These are phyloP conservation scores for Tubosaeta brunneosetosa DNA, from an alignment of 768 basidiomycete genomes.

Conservation along the genomic window DNA sequence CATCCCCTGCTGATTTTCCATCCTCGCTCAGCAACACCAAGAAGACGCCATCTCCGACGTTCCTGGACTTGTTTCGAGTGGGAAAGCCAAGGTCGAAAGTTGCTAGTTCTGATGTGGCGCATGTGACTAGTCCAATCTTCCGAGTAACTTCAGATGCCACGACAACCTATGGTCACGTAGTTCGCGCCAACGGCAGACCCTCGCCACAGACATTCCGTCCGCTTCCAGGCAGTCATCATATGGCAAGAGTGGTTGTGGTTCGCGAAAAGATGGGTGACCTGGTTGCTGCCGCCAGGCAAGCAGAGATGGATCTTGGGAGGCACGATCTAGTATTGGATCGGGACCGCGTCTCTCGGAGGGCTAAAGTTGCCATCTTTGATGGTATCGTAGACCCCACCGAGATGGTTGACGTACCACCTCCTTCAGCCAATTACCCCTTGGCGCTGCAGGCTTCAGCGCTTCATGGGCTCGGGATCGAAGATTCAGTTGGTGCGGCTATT, in stretches of 20 bases:
- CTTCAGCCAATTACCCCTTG: slow-evolving; percentile 64
- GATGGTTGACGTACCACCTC: slow-evolving; percentile 71
- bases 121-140: slow-evolving; percentile 43
- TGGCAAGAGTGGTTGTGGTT: slow-evolving; percentile 73
- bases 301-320: slow-evolving; percentile 64
- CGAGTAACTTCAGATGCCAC: slow-evolving; percentile 66
- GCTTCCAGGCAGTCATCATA: slow-evolving; percentile 33
- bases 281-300: slow-evolving; percentile 64
- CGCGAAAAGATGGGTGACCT: slow-evolving; percentile 77
- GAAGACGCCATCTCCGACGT: slow-evolving; percentile 47
- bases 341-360: slow-evolving; percentile 37
- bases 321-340: slow-evolving; percentile 47
- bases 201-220: slow-evolving; percentile 34
- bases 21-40: slow-evolving; percentile 29
- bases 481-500: slow-evolving; percentile 71
- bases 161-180: slow-evolving; percentile 39
- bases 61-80: slow-evolving; percentile 68
- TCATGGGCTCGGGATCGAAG: slow-evolving; percentile 67
- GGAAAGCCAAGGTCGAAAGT: slow-evolving; percentile 67
- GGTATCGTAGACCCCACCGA: slow-evolving; percentile 81
- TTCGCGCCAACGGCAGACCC: slow-evolving; percentile 36
- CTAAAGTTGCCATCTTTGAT: slow-evolving; percentile 38
- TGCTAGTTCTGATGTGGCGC: slow-evolving; percentile 40
- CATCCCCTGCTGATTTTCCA: slow-evolving; percentile 62
- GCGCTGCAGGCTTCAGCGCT: slow-evolving; percentile 71